These are phyloP conservation scores for Heterobasidion occidentale DNA, from an alignment of 1,284 basidiomycete species.

Conservation along the genomic window DNA sequence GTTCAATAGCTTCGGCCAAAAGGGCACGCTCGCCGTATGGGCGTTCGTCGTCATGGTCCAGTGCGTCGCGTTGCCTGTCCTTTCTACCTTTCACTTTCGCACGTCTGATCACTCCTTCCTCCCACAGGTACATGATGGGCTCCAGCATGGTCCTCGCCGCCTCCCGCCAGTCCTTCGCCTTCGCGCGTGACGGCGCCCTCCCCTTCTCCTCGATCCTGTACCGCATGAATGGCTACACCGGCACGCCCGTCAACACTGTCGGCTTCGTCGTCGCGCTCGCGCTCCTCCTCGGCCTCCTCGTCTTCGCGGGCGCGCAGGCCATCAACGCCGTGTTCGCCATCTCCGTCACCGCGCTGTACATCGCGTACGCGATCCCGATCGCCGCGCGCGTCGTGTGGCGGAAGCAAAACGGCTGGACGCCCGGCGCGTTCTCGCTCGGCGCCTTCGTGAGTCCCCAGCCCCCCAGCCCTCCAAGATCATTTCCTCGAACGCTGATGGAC, in stretches of 20 bases:
- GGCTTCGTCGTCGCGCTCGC: conserved; percentile 43
- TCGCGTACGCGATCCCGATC: conserved; percentile 45
- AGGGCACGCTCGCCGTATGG: conserved; percentile 57
- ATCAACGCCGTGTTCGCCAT: conserved; percentile 61
- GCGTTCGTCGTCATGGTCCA: conserved; percentile 59
- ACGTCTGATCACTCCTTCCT: background rate
- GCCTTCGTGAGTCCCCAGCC: background rate
- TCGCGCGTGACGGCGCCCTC: conserved; percentile 19
- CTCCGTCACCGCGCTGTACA: conserved; percentile 33
- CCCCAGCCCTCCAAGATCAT: background rate
- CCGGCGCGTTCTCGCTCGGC: background rate
- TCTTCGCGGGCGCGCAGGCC: conserved; percentile 55
- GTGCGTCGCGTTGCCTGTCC: conserved; percentile 25
- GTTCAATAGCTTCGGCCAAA: conserved; percentile 58
- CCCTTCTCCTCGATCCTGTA: conserved; percentile 57
- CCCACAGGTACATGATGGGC: conserved; percentile 48
- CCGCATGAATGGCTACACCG: conserved; percentile 50
- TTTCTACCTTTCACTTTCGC: background rate
- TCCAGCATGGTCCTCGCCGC: conserved; percentile 42
- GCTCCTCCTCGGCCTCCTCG: conserved; percentile 47
- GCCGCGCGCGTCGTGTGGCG: conserved; percentile 7
- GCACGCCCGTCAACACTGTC: conserved; percentile 59
- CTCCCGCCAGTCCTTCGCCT: conserved; percentile 58
- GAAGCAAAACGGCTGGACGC: background rate
- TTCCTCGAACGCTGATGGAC: background rate